Conservation (phyloP, 1,284 basidiomycete species). For the Pterulicium gracile region DNA sequence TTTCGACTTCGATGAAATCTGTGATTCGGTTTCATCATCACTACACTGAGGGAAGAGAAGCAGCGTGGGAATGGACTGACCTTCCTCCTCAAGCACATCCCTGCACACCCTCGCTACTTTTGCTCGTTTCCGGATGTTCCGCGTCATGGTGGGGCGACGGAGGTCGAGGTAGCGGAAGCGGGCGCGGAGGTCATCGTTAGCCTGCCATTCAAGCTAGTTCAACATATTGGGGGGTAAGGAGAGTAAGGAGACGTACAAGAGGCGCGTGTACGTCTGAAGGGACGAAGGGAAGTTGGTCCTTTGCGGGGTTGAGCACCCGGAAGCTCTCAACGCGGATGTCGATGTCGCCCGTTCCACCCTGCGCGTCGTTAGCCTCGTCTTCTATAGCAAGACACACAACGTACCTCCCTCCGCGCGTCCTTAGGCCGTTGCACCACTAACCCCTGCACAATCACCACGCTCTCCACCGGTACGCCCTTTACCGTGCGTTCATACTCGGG, state of each 20-base stretch:
- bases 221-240: slow-evolving; percentile 8
- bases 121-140: slow-evolving; percentile 75
- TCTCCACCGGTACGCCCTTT: slow-evolving; percentile 61
- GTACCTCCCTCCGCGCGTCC: neutral
- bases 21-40: slow-evolving; percentile 10
- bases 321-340: slow-evolving; percentile 71
- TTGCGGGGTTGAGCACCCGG: slow-evolving; percentile 72
- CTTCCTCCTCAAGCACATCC: slow-evolving; percentile 62
- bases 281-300: slow-evolving; percentile 62
- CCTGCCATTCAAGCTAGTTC: slow-evolving; percentile 28
- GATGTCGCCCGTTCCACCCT: slow-evolving; percentile 62
- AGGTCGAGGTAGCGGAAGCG: slow-evolving; percentile 86
- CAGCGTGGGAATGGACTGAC: slow-evolving; percentile 27
- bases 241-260: slow-evolving; percentile 44
- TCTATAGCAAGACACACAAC: neutral
- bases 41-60: slow-evolving; percentile 7
- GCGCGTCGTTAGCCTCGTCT: slow-evolving; percentile 8
- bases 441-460: slow-evolving; percentile 66
- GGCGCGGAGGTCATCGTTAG: slow-evolving; percentile 78
- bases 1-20: slow-evolving; percentile 91
- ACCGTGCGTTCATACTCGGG: slow-evolving; percentile 32
- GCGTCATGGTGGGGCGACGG: slow-evolving; percentile 59
- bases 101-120: slow-evolving; percentile 72
- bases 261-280: slow-evolving; percentile 63
- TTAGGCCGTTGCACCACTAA: slow-evolving; percentile 51